These are phyloP conservation scores for Globisporangium echinulatum DNA, from an alignment of 352 stramenopile genomes.

Conservation along the genomic window DNA sequence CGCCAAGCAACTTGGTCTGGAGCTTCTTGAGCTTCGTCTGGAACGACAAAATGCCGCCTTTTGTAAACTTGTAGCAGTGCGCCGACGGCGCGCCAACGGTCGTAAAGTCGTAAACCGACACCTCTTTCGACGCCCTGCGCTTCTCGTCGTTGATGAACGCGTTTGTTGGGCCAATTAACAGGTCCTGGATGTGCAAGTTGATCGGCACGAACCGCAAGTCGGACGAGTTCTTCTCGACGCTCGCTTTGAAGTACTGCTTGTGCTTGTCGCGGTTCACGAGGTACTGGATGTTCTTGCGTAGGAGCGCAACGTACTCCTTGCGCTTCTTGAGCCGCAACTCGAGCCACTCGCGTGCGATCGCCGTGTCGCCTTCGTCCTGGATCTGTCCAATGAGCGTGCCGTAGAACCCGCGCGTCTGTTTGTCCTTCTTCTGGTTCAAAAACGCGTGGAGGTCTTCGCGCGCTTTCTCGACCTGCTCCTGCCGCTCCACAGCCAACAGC, in stretches of 20 bases:
- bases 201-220: constrained; percentile 83
- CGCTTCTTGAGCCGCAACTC: constrained; percentile 69
- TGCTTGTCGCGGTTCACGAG: constrained; percentile 84
- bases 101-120: constrained; percentile 80
- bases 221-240: constrained; percentile 78
- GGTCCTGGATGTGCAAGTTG: constrained; percentile 84
- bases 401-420: constrained; percentile 78
- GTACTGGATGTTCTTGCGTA: constrained; percentile 83
- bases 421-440: constrained; percentile 84
- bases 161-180: constrained; percentile 76
- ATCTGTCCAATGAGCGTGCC: constrained; percentile 84
- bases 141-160: constrained; percentile 83
- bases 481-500: constrained; percentile 64
- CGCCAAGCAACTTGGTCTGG: constrained; percentile 62
- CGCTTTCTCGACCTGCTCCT: constrained; percentile 75
- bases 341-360: constrained; percentile 71
- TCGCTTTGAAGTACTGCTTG: constrained; percentile 87
- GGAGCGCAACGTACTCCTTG: constrained; percentile 76
- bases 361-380: constrained; percentile 77
- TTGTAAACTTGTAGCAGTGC: constrained; percentile 86
- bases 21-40: constrained; percentile 79
- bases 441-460: constrained; percentile 73
- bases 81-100: constrained; percentile 76
- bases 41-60: constrained; percentile 77
- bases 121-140: constrained; percentile 68